Percentiles rank a stretch among this genome's conserved stretches.
Evolutionary conservation across 1,284 basidiomycete genomes (phyloP).

Genomic region (Vanrija sp.): DNA sequence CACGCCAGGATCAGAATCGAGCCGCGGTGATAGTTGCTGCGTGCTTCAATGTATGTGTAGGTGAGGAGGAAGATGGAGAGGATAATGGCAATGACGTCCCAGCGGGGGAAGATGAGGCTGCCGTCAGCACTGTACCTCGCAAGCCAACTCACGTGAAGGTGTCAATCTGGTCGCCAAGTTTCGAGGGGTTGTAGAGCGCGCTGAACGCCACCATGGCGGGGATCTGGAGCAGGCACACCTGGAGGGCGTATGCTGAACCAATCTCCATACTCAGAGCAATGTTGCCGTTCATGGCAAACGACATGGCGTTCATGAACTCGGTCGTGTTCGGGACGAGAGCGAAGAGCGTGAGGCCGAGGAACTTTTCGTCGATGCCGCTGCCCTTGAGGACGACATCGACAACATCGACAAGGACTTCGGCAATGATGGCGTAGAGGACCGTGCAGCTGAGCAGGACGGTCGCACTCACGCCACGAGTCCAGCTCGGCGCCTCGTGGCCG

Average conservation of each 20-base stretch:
- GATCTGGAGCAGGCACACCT: slow-evolving; percentile 96
- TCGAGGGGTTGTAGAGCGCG: slow-evolving; percentile 79
- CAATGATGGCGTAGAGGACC: slow-evolving; percentile 89
- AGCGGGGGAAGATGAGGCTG: slow-evolving; percentile 95
- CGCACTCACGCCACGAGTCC: slow-evolving; percentile 81
- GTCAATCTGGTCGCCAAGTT: slow-evolving; percentile 74
- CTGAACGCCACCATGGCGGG: slow-evolving; percentile 99
- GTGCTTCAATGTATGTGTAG: slow-evolving; percentile 98
- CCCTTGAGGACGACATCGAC: slow-evolving; percentile 91
- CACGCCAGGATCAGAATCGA: slow-evolving; percentile 87
- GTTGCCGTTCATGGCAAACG: slow-evolving; percentile 96
- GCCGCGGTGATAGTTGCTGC: slow-evolving; percentile 93
- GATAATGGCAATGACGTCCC: slow-evolving; percentile 96
- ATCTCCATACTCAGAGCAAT: slow-evolving; percentile 99
- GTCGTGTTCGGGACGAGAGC: slow-evolving; percentile 98
- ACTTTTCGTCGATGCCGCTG: slow-evolving; percentile 96
- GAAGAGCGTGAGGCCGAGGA: slow-evolving; percentile 93
- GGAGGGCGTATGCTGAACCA: slow-evolving; percentile 95
- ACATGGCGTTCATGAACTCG: slow-evolving; percentile 99
- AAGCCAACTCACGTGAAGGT: slow-evolving; percentile 71
- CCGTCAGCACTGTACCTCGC: not conserved
- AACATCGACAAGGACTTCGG: slow-evolving; percentile 90
- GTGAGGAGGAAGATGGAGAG: slow-evolving; percentile 94
- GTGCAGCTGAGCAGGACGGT: slow-evolving; percentile 86
- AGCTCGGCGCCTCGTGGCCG: slow-evolving; percentile 93